These are phyloP conservation scores for Alternaria sp. DNA, from an alignment of 2,329 filamentous ascomycete species.

Conservation along the genomic window DNA sequence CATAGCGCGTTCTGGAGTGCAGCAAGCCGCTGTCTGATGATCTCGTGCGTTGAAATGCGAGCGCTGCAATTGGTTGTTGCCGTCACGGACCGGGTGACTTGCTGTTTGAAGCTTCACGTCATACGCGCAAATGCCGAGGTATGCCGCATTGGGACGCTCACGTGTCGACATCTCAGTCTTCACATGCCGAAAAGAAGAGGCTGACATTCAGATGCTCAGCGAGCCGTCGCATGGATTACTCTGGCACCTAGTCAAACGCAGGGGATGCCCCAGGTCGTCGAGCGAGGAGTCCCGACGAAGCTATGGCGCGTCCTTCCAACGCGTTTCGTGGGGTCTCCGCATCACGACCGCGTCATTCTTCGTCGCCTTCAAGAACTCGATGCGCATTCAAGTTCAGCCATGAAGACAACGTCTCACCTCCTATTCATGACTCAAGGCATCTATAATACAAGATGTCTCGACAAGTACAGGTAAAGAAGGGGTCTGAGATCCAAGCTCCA, in stretches of 20 bases:
- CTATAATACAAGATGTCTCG: slow-evolving; percentile 21
- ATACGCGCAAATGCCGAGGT: slow-evolving; percentile 38
- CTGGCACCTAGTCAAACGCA: not conserved
- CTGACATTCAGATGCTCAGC: slow-evolving; percentile 17
- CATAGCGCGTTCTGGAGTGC: slow-evolving; percentile 28
- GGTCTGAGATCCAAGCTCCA: slow-evolving; percentile 36
- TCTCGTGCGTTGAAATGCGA: slow-evolving; percentile 37
- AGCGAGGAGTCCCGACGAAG: not conserved
- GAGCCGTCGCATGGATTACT: not conserved
- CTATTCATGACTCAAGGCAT: not conserved
- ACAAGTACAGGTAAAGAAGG: slow-evolving; percentile 39
- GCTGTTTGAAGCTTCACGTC: slow-evolving; percentile 40
- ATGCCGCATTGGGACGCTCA: slow-evolving; percentile 15
- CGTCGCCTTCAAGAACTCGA: not conserved
- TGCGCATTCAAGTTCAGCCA: not conserved
- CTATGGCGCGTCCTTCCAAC: not conserved
- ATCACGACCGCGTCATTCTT: slow-evolving; percentile 5
- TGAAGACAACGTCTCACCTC: not conserved
- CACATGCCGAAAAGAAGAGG: slow-evolving; percentile 19
- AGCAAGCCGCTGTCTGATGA: slow-evolving; percentile 27
- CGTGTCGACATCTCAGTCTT: slow-evolving; percentile 13
- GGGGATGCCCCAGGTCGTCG: not conserved
- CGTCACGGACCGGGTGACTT: slow-evolving; percentile 24
- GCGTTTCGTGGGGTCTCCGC: slow-evolving; percentile 10
- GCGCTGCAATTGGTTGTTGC: slow-evolving; percentile 34